Percentiles rank a stretch among this genome's conserved stretches.
These are phyloP conservation scores for Xylaria digitata DNA, from an alignment of 2,329 filamentous ascomycete species.

Conservation along the genomic window DNA sequence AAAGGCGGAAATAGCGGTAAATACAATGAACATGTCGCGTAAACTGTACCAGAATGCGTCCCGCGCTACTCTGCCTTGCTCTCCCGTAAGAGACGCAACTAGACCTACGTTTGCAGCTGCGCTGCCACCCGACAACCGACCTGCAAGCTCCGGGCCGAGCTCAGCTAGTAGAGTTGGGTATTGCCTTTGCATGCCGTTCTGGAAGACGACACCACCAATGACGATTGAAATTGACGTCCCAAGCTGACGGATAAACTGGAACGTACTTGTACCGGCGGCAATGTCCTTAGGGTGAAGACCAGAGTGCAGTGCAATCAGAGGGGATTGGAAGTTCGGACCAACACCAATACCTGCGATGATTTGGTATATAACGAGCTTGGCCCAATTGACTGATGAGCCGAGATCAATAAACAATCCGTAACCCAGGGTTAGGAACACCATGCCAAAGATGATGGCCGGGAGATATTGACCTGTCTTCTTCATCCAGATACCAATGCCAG, in stretches of 20 bases:
- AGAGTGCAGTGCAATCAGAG: conserved; percentile 75
- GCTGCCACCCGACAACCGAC: conserved; percentile 61
- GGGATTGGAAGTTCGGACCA: conserved; percentile 76
- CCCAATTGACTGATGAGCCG: conserved; percentile 64
- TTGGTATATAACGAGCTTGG: conserved; percentile 69
- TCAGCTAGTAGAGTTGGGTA: conserved; percentile 59
- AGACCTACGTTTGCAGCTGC: conserved; percentile 64
- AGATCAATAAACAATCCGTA: conserved; percentile 73
- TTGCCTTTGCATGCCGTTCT: conserved; percentile 75
- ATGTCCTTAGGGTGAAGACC: conserved; percentile 71
- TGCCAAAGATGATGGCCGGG: conserved; percentile 67
- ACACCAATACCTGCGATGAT: conserved; percentile 72
- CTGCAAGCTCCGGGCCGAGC: conserved; percentile 61
- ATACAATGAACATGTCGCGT: conserved; percentile 69
- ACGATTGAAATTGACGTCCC: conserved; percentile 76
- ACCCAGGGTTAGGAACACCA: conserved; percentile 71
- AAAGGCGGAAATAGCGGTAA: conserved; percentile 60
- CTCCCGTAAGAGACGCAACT: conserved; percentile 58
- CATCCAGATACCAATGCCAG: conserved; percentile 66
- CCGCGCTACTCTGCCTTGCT: conserved; percentile 52
- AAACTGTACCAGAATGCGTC: conserved; percentile 62
- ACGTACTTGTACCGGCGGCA: conserved; percentile 74
- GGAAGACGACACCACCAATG: conserved; percentile 81
- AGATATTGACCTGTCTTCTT: conserved; percentile 75
- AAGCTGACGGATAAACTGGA: conserved; percentile 75